A percentile compares a stretch with the other conserved stretches of the same genome.
Conservation (phyloP, 768 basidiomycete species). For the Rhizopogon roseolus region DNA sequence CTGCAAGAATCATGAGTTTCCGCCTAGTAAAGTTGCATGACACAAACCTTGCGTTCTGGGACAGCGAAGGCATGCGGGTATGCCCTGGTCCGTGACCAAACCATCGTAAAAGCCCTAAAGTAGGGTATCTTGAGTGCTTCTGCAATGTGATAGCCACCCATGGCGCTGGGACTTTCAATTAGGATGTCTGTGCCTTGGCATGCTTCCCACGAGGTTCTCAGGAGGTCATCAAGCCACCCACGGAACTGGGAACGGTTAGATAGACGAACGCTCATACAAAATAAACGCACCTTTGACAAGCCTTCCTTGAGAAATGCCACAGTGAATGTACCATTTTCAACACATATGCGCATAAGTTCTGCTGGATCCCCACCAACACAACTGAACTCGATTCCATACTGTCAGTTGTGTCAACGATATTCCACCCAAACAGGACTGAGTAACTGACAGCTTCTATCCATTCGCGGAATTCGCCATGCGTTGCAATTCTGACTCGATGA, state of each 20-base stretch:
- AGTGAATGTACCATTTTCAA: conserved; percentile 97
- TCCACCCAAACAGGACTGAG: neutral
- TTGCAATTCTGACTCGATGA: conserved; percentile 86
- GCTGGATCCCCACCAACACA: conserved; percentile 96
- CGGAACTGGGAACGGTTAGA: conserved; percentile 61
- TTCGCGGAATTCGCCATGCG: conserved; percentile 89
- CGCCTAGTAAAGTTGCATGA: conserved; percentile 1
- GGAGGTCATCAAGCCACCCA: conserved; percentile 94
- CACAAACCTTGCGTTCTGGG: conserved; percentile 81
- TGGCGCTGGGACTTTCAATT: conserved; percentile 93
- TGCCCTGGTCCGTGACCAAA: conserved; percentile 94
- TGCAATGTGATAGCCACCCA: conserved; percentile 96
- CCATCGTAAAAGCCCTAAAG: conserved; percentile 96
- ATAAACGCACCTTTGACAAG: conserved; percentile 63
- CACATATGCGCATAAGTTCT: conserved; percentile 95
- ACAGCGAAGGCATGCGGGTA: conserved; percentile 99
- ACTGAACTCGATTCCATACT: conserved; percentile 96
- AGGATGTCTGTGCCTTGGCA: conserved; percentile 93
- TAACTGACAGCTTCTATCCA: conserved; percentile 90
- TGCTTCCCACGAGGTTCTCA: conserved; percentile 93
- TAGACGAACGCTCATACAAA: neutral
- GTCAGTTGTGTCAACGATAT: conserved; percentile 6
- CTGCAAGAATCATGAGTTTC: conserved; percentile 31
- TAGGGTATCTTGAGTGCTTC: conserved; percentile 93
- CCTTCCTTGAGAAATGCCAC: conserved; percentile 93